A percentile compares a stretch with the other conserved stretches of the same genome.
Conservation (phyloP, 192 early-diverging fungal genomes). For the Gamsiella multidivaricata region DNA sequence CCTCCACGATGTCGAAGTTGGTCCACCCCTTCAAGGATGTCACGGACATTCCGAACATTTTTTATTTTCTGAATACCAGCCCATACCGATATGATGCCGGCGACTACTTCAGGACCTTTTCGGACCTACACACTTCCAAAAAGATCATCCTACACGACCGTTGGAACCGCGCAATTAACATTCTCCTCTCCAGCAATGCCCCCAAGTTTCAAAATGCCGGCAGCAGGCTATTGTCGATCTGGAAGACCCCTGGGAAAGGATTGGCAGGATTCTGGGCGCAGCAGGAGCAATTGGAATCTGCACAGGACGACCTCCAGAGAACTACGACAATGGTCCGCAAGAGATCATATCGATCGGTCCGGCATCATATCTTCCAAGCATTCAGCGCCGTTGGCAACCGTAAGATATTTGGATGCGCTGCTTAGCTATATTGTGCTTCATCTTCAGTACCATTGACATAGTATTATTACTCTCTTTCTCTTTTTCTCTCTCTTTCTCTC, state of each 20-base stretch:
- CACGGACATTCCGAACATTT: constrained; percentile 15
- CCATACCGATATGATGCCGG: constrained; percentile 5
- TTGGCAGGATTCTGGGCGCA: constrained; percentile 20
- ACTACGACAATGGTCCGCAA: constrained; percentile 5
- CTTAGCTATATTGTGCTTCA: constrained; percentile 3
- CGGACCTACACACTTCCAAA: constrained; percentile 18
- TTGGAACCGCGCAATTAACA: constrained; percentile 7
- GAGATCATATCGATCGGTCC: constrained; percentile 7
- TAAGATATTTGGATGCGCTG: constrained; percentile 1
- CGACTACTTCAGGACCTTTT: constrained; percentile 21
- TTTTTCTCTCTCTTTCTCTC: not conserved
- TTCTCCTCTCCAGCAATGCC: not conserved
- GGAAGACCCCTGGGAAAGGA: constrained; percentile 13
- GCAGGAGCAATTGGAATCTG: constrained; percentile 9
- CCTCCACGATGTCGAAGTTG: not conserved
- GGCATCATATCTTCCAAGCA: not conserved
- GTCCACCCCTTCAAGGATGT: not conserved
- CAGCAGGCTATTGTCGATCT: not conserved
- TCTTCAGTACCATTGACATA: not conserved
- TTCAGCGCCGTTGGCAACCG: constrained; percentile 24
- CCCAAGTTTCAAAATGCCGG: not conserved
- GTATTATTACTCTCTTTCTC: not conserved
- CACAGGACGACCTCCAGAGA: not conserved
- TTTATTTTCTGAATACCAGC: constrained; percentile 8
- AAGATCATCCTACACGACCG: constrained; percentile 12